Evolutionary conservation across 352 stramenopile genomes (phyloP).

Genomic region (Pythium folliculosum): DNA sequence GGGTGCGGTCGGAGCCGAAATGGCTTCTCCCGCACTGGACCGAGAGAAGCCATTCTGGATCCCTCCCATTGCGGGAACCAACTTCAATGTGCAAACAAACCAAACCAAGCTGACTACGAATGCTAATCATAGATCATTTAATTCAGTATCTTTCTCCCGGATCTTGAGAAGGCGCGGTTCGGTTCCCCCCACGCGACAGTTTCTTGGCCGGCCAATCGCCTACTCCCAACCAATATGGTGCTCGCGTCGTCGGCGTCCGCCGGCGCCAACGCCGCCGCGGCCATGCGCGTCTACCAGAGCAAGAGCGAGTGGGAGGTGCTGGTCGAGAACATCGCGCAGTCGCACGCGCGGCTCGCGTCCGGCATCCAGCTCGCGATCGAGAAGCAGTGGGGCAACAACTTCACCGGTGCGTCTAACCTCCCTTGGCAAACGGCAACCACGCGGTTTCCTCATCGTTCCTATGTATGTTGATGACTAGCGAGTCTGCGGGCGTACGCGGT

Average conservation of each 20-base stretch:
- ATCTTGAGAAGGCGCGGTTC: slow-evolving; percentile 15
- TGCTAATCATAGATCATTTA: not conserved
- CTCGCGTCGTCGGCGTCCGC: not conserved
- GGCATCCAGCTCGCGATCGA: slow-evolving; percentile 81
- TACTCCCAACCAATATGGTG: slow-evolving; percentile 3
- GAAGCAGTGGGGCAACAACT: slow-evolving; percentile 81
- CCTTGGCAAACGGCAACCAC: not conserved
- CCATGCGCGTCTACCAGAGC: slow-evolving; percentile 51
- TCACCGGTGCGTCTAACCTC: slow-evolving; percentile 39
- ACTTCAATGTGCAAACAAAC: not conserved
- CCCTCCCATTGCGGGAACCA: slow-evolving; percentile 2
- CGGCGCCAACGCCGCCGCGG: not conserved
- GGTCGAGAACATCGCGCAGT: slow-evolving; percentile 83
- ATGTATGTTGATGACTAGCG: slow-evolving; percentile 25
- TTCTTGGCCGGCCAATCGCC: too few species aligned
- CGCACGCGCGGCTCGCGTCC: slow-evolving; percentile 59
- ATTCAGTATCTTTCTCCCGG: not conserved
- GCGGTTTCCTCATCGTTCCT: not conserved
- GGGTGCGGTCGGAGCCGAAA: not conserved
- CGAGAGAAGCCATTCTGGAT: slow-evolving; percentile 1
- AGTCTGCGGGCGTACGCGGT: slow-evolving; percentile 61
- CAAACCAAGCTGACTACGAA: not conserved
- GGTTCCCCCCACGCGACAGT: too few species aligned
- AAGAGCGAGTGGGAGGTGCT: slow-evolving; percentile 77
- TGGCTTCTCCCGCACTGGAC: not conserved